phyloP scores from a whole-genome alignment of 495 filamentous ascomycete genomes.

The Cercophora sp. region DNA sequence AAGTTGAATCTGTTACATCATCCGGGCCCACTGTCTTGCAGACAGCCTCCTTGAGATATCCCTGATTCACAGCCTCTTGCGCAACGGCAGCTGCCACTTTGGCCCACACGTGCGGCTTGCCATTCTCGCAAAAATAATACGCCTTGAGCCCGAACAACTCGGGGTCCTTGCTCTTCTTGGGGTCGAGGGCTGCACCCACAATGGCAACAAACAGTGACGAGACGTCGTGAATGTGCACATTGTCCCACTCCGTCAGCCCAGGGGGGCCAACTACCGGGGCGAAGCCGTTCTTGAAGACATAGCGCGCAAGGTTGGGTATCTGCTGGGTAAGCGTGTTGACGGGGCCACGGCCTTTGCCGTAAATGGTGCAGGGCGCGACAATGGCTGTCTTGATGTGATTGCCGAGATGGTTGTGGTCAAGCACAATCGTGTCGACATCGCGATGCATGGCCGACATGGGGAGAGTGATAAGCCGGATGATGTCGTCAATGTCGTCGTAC shows the following conservation, averaged over 20 bases:
- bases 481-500: slow-evolving; percentile 35
- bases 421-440: slow-evolving; percentile 44
- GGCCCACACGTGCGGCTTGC: slow-evolving; percentile 60
- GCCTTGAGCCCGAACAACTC: slow-evolving; percentile 71
- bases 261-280: slow-evolving; percentile 56
- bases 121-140: slow-evolving; percentile 74
- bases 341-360: slow-evolving; percentile 67
- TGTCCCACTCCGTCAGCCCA: slow-evolving; percentile 67
- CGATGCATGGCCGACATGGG: slow-evolving; percentile 42
- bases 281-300: slow-evolving; percentile 57
- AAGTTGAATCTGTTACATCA: slow-evolving; percentile 40
- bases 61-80: slow-evolving; percentile 57
- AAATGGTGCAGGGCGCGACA: slow-evolving; percentile 75
- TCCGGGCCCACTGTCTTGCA: slow-evolving; percentile 37
- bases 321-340: slow-evolving; percentile 66
- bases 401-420: slow-evolving; percentile 35
- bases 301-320: slow-evolving; percentile 53
- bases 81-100: slow-evolving; percentile 60
- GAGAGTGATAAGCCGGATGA: slow-evolving; percentile 33
- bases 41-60: slow-evolving; percentile 56
- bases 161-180: slow-evolving; percentile 28
- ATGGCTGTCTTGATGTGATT: slow-evolving; percentile 60
- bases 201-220: slow-evolving; percentile 60
- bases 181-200: slow-evolving; percentile 51
- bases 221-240: slow-evolving; percentile 71